Evolutionary conservation across 2,329 filamentous ascomycete genomes (phyloP).

Genomic region (Pseudogymnoascus sp.): DNA sequence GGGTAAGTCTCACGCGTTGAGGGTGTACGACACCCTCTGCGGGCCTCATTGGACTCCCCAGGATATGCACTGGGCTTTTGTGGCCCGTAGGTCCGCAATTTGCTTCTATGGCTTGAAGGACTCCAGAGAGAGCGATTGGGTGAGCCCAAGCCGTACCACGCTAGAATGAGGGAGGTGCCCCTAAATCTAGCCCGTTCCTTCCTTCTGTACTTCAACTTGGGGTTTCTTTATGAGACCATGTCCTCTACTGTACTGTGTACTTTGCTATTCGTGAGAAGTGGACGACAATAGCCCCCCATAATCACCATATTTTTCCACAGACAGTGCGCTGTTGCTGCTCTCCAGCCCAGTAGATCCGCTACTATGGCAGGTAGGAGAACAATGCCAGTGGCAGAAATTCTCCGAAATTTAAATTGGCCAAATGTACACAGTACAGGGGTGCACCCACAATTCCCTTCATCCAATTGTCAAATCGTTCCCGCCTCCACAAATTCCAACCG

Average conservation of each 20-base stretch:
- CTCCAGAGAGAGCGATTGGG: background rate
- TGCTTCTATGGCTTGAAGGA: background rate
- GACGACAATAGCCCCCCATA: background rate
- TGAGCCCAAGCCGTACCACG: background rate
- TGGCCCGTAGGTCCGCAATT: background rate
- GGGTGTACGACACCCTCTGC: background rate
- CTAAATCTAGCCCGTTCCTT: background rate
- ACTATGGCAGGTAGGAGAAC: background rate
- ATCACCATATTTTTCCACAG: background rate
- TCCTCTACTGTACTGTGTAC: background rate
- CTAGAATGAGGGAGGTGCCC: background rate
- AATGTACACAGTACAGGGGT: background rate
- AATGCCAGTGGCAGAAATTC: background rate
- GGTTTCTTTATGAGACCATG: background rate
- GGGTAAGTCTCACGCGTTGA: background rate
- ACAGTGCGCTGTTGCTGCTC: background rate
- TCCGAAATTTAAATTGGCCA: background rate
- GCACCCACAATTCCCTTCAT: constrained; percentile 6
- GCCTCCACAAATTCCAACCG: background rate
- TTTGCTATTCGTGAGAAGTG: background rate
- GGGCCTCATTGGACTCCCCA: background rate
- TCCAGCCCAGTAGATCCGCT: background rate
- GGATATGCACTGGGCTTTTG: background rate
- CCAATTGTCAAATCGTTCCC: constrained; percentile 5
- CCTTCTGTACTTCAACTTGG: background rate